Base-by-base conservation (phyloP, 805 yeast species). In the Cyberlindnera euphorbiiphila region DNA sequence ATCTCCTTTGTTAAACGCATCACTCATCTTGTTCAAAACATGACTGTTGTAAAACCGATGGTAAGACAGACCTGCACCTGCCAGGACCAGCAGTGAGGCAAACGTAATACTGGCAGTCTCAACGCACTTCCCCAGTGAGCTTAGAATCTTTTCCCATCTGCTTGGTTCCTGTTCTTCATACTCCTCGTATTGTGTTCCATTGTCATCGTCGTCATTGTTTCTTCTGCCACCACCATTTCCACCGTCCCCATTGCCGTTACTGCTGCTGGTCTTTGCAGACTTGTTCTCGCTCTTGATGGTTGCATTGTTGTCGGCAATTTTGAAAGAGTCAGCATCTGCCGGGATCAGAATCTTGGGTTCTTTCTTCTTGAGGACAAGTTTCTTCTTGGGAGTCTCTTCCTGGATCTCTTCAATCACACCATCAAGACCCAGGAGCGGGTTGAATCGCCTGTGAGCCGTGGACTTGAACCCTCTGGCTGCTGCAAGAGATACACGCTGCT, bases 101-200 rank as follows among this genome's bases (percentile, higher is more conserved):
- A 83, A 64, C 13, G 89, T 83, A 30, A 85, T 76, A 3, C 85
- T 78, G 0, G 80, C 78, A 0, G 93, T 78, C 54, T 85, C 93
- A 5, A 72, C 43, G 40, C 78, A 69, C 49, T 76, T 79, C 38
- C 60, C 30, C 12, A 42, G 1, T 13, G 53, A 34, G 2, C 32
- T 17, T 17, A 31, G 29, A 18, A 53, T 24, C 21, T 36, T 44
- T 2, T 44, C 50, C 52, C 51, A 53, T 1, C 20, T 10, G 1
- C 38, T 20, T 8, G 47, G 44, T 20, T 44, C 42, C 13, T 41
- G 40, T 1, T 42, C 46, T 13, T 45, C 41, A 6, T 41, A 39
- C 7, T 41, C 39, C 12, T 51, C 41, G 16, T 35, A 38, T 3
- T 47, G 28, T 9, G 43, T 32, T 10, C 39, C 14, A 12, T 46